Conservation (phyloP, 495 filamentous ascomycete genomes). For the Annulohypoxylon moriforme region DNA sequence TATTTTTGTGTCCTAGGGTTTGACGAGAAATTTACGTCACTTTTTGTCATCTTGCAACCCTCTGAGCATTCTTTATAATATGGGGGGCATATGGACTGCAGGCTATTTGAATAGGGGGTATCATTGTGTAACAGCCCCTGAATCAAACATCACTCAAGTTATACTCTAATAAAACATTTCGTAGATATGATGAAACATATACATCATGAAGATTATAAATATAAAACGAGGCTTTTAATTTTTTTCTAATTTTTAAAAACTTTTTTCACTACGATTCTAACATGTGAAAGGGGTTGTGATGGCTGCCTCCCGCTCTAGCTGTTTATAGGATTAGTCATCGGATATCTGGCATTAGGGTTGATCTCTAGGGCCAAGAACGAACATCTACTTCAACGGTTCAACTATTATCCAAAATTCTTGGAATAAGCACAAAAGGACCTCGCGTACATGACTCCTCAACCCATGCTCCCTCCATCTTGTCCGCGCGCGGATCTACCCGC, state of each 20-base stretch:
- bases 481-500: neutral
- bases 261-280: neutral
- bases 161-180: neutral
- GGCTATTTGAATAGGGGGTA: neutral
- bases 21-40: neutral
- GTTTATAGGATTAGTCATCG: slow-evolving; percentile 14
- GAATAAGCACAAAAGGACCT: neutral
- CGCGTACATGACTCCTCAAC: neutral
- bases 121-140: neutral
- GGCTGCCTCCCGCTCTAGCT: neutral
- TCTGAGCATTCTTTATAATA: too few relatives aligned
- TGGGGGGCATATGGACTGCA: too few relatives aligned
- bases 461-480: neutral
- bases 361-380: neutral
- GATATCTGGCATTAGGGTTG: neutral
- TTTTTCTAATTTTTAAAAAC: too few relatives aligned
- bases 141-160: neutral
- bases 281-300: neutral
- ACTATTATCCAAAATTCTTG: neutral
- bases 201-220: too few relatives aligned
- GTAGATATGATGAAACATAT: too few relatives aligned
- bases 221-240: too few relatives aligned
- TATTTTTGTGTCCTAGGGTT: neutral
- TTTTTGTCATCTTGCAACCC: neutral
- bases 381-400: neutral